Evolutionary conservation across 148 eudicot genomes (phyloP), one percentile per base, ranked within the genome.

Genomic region (Rhododendron williamsianum): DNA sequence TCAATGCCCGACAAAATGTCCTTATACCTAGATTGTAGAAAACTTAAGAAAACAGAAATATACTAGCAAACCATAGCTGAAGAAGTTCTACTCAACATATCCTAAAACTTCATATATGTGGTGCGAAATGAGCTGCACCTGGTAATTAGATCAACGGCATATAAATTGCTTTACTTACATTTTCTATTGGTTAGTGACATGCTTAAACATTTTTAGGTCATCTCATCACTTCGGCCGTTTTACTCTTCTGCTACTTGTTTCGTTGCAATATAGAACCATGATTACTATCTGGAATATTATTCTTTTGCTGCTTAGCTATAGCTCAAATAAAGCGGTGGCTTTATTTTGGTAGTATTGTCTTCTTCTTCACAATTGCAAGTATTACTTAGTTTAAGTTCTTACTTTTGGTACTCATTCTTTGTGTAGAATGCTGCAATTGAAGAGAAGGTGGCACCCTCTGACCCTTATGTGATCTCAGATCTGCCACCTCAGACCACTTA

Each of bases 391-490:
- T 36, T 8, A 76, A 49, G 71, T 81, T 54, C 84, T 69, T 63
- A 58, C 16, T 85, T 51, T 19, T 10, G 27, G 81, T 49, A 71
- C 6, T 82, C 63, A 74, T 43, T 54, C 76, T 58, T 35, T 88
- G 36, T 76, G 87, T 87, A 95, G 97, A 89, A 92, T 89, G 87
- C 87, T 56, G 84, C 87, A 80, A 88, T 87, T 86, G 98, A 91
- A 87, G 92, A 88, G 89, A 95, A 91, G 87, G 87, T 25, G 91
- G 91, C 76, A 52, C 84, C 87, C 67, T 86, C 89, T 89, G 87
- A 82, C 84, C 87, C 88, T 87, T 86, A 85, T 33, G 89, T 84
- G 76, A 87, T 87, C 65, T 72, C 91, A 85, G 90, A 88, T 87
- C 90, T 43, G 89, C 86, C 91, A 78, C 43, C 87, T 52, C 86